Evolutionary conservation across 768 basidiomycete genomes (phyloP), one percentile per base, ranked within the genome.

Genomic region (Podaxis sp.): DNA sequence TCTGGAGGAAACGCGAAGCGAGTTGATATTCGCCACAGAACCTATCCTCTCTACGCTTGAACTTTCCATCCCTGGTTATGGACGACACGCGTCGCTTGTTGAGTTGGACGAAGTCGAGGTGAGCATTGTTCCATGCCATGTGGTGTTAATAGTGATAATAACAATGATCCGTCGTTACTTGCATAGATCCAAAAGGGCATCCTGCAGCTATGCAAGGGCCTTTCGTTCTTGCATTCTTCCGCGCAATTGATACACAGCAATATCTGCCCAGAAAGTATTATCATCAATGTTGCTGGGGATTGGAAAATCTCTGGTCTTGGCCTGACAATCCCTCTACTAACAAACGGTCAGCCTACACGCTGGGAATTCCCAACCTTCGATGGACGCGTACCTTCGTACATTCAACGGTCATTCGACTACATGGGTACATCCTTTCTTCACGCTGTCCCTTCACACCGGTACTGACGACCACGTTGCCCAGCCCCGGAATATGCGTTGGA

Each of bases 71-170:
- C 82, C 86, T 6, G 87, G 87, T 46, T 83, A 85, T 3, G 79
- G 83, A 43, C 76, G 83, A 59, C 77, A 80, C 59, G 74, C 80
- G 37, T 78, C 85, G 43, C 71, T 86, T 58, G 85, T 91, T 15
- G 96, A 98, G 70, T 78, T 99, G 24, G 97, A 99, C 73, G 97
- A 99, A 78, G 90, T 98, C 46, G 97, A 99, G 80, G 94, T 92
- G 59, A 49, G 53, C 64, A 46, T 38, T 11, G 33, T 53, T 59
- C 33, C 33, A 11, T 46, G 53, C 29, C n/a, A 37, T n/a, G 15
- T 22, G 27, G 29, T 27, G 29, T 24, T 19, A 37, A 47, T 2
- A 61, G 46, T 56, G 63, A 66, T 25, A 61, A 55, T 57, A 53
- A 40, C 6, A 3, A 7, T 46, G 15, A 19, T n/a, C 24, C 50